Base-by-base conservation (phyloP, 2,329 filamentous ascomycete species). In the Nothopassalora personata region DNA sequence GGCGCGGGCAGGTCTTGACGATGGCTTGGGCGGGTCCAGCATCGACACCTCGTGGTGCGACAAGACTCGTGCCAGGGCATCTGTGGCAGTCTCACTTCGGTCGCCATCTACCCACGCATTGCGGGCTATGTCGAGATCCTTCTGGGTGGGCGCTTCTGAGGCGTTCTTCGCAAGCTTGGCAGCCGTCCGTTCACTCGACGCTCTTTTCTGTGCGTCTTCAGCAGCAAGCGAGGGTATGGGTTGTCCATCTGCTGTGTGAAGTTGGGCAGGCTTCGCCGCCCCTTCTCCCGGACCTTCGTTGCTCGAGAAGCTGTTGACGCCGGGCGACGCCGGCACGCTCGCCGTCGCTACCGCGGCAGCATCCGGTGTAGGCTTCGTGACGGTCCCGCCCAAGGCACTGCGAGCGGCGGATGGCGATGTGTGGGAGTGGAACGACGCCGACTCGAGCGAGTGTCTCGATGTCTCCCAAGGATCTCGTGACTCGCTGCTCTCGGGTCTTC, bases 41-140 rank as follows among this genome's bases (percentile, higher is more conserved):
- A 61, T 39, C 9, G 62, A 57, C 2, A 64, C 55, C 53, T 69
- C 66, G 50, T 67, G 66, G 53, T 70, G 67, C 19, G 70, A 70
- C 7, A 72, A 57, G 3, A 71, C 69, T 48, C 68, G 64, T 6
- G 68, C 68, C 18, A 72, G 63, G 7, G 69, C 68, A 33, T 69
- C 62, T 9, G 66, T 68, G n/a, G 69, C 68, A 11, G 58, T 59
- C 33, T 66, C 68, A 54, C 67, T 68, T 7, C 65, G 60, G 56
- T 70, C 68, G 36, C 67, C 63, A 23, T 69, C 66, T 18, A 60
- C 55, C 49, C 67, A 61, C 11, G 67, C 67, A 49, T 56, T 65
- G 34, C 66, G 64, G 28, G 67, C 66, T 33, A 60, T 63, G 34
- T 69, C 67, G 18, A 70, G 30, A 28, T 69, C 67, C 15, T 64